phyloP scores from a whole-genome alignment of 1,284 basidiomycete species.

The Fomitopsis betulina region DNA sequence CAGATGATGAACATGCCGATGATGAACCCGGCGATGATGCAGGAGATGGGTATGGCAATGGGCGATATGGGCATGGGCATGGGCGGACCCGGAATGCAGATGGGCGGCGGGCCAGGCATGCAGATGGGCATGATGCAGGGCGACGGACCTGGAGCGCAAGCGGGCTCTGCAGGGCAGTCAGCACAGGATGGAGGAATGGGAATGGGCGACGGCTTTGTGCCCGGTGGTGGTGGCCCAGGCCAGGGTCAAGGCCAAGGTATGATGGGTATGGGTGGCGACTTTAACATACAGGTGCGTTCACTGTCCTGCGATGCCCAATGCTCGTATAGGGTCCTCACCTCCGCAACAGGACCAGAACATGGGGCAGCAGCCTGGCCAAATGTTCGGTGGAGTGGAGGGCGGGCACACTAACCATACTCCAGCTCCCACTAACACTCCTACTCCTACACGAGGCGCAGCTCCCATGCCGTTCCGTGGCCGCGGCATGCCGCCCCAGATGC shows the following conservation, averaged over 20 bases:
- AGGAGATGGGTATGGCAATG: slow-evolving; percentile 45
- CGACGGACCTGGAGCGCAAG: slow-evolving; percentile 8
- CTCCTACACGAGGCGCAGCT: slow-evolving; percentile 36
- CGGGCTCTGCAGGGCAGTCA: slow-evolving; percentile 18
- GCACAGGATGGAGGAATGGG: slow-evolving; percentile 39
- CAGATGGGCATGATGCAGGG: slow-evolving; percentile 19
- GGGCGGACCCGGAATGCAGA: slow-evolving; percentile 40
- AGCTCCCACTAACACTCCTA: slow-evolving; percentile 19
- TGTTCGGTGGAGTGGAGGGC: slow-evolving; percentile 52
- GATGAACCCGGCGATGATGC: slow-evolving; percentile 38
- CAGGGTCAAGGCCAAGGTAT: slow-evolving; percentile 31
- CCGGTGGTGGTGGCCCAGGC: slow-evolving; percentile 20
- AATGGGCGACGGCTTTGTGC: slow-evolving; percentile 32
- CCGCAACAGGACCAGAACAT: slow-evolving; percentile 39
- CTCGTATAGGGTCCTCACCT: background rate
- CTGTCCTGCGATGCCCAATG: background rate
- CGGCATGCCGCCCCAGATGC: slow-evolving; percentile 31
- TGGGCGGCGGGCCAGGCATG: slow-evolving; percentile 24
- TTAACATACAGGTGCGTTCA: slow-evolving; percentile 46
- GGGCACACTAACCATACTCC: slow-evolving; percentile 33
- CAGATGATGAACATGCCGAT: slow-evolving; percentile 36
- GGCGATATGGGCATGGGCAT: slow-evolving; percentile 51
- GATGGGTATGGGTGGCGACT: slow-evolving; percentile 31
- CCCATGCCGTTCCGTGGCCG: slow-evolving; percentile 53
- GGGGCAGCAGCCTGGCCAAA: slow-evolving; percentile 49